Evolutionary conservation across 2,329 filamentous ascomycete genomes (phyloP).

Genomic region (Diaporthe sp.): DNA sequence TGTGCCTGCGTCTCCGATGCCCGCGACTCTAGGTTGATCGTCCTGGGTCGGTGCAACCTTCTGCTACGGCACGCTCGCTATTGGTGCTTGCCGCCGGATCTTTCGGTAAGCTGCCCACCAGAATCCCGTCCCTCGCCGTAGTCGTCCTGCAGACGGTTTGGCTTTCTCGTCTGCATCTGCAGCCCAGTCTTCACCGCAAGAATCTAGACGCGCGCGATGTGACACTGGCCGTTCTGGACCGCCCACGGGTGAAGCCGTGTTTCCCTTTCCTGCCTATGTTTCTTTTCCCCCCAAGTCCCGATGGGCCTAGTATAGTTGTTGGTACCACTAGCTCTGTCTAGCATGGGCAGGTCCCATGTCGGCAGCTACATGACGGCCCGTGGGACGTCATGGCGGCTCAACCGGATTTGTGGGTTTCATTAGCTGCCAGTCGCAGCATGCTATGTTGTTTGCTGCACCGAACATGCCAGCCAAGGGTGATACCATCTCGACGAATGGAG

Average conservation of each 20-base stretch:
- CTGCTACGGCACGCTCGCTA: background rate
- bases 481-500: background rate
- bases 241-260: background rate
- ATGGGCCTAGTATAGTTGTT: background rate
- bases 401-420: background rate
- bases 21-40: background rate
- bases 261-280: background rate
- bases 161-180: background rate
- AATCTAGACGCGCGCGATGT: background rate
- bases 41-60: background rate
- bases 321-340: background rate
- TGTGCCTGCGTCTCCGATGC: background rate
- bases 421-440: background rate
- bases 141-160: slow-evolving; percentile 1
- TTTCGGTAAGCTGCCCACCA: background rate
- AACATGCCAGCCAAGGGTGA: background rate
- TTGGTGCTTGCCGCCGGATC: background rate
- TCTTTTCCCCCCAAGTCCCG: background rate
- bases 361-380: background rate
- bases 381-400: background rate
- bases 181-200: background rate
- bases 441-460: background rate
- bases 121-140: background rate
- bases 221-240: background rate
- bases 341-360: background rate